A percentile compares a stretch with the other conserved stretches of the same genome.
Conservation (phyloP, 768 basidiomycete genomes). For the Mycena galericulata region DNA sequence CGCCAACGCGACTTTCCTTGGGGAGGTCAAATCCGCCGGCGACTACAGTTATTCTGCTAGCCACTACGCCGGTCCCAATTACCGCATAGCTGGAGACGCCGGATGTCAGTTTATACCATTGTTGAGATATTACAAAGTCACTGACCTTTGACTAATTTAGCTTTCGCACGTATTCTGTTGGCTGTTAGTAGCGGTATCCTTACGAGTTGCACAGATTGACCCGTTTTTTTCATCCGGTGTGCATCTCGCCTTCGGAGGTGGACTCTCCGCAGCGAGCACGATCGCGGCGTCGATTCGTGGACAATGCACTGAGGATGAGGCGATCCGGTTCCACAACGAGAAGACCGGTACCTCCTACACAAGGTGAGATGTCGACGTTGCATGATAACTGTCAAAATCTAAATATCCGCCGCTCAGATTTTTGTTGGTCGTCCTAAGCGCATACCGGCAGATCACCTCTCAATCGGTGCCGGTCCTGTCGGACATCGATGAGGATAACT, state of each 20-base stretch:
- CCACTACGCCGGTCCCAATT: constrained; percentile 46
- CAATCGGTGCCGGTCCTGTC: constrained; percentile 55
- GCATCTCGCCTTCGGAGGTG: too few species aligned
- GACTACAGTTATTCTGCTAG: constrained; percentile 53
- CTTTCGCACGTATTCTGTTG: constrained; percentile 34
- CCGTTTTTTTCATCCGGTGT: too few species aligned
- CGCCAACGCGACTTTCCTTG: constrained; percentile 38
- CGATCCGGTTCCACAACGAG: too few species aligned
- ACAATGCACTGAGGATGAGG: too few species aligned
- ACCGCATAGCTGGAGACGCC: constrained; percentile 49
- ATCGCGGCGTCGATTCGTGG: too few species aligned
- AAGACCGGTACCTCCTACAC: too few species aligned
- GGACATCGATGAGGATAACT: constrained; percentile 60
- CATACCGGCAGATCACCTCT: constrained; percentile 59
- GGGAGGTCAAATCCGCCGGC: constrained; percentile 44
- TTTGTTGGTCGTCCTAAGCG: constrained; percentile 60
- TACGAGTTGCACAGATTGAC: background rate
- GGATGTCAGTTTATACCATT: constrained; percentile 36
- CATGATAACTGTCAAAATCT: background rate
- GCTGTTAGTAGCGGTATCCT: constrained; percentile 49
- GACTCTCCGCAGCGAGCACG: too few species aligned
- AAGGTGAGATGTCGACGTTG: too few species aligned
- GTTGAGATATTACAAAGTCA: too few species aligned
- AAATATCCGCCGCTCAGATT: constrained; percentile 49
- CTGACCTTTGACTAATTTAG: background rate